phyloP scores from a whole-genome alignment of 1,284 basidiomycete genomes.

The Ceratobasidium sp. region DNA sequence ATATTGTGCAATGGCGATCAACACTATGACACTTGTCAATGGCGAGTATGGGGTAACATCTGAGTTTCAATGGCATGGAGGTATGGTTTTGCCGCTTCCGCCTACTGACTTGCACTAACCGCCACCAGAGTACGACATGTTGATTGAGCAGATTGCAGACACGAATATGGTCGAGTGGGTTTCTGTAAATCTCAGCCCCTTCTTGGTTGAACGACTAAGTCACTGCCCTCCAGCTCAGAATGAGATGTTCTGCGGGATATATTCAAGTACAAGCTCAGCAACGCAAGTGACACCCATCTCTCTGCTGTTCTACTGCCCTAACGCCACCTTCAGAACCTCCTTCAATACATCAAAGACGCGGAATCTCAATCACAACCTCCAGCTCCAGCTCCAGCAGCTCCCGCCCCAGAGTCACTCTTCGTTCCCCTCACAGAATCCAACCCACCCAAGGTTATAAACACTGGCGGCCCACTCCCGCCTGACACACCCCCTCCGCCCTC shows the following conservation, averaged over 20 bases:
- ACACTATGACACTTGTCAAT: not conserved
- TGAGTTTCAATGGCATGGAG: conserved; percentile 63
- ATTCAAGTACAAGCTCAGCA: conserved; percentile 75
- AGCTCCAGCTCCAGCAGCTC: conserved; percentile 57
- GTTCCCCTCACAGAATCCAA: conserved; percentile 59
- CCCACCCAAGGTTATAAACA: conserved; percentile 36
- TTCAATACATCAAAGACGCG: conserved; percentile 65
- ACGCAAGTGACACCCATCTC: conserved; percentile 61
- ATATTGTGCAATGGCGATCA: conserved; percentile 10
- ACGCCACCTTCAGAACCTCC: conserved; percentile 66
- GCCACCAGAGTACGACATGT: conserved; percentile 69
- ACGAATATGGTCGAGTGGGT: conserved; percentile 77
- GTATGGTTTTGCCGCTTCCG: conserved; percentile 54
- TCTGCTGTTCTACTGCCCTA: conserved; percentile 48
- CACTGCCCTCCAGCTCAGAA: conserved; percentile 67
- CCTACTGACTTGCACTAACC: conserved; percentile 20
- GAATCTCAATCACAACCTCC: conserved; percentile 51
- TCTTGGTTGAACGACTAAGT: conserved; percentile 11
- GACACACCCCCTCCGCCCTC: conserved; percentile 48
- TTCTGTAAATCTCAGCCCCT: conserved; percentile 49
- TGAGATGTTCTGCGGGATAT: conserved; percentile 80
- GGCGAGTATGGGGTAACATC: conserved; percentile 38
- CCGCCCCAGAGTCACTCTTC: conserved; percentile 58
- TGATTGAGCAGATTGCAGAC: conserved; percentile 75
- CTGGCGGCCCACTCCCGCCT: conserved; percentile 37